Evolutionary conservation across 2,329 filamentous ascomycete genomes (phyloP), one percentile per base, ranked within the genome.

Genomic region (Elsinoe australis): DNA sequence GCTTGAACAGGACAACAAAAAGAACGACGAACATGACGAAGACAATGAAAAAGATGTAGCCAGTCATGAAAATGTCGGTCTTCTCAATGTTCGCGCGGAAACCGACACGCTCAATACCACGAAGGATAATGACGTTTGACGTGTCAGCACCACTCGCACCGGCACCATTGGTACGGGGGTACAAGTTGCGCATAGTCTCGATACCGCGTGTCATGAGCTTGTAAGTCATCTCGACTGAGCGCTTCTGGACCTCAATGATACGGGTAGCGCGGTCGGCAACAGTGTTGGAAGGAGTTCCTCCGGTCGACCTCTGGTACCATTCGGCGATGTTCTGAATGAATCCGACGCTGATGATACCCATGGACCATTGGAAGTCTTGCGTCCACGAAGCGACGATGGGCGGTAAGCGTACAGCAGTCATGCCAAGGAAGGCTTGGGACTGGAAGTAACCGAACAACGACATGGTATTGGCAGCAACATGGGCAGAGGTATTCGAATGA

Each of bases 391-490:
- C 77, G 47, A 94, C 90, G 52, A 95, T 85, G 0, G 90, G 90
- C 7, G 90, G 90, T 47, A 95, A 76, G 36, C 75, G 73, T 10
- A 95, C 83, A 15, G 83, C 79, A 47, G 83, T 86, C 67, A 95
- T 82, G 54, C 89, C 89, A 59, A 95, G 74, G 66, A 95, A 87
- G 19, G 90, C 89, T 67, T 95, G 89, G 3, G 87, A 81, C 68
- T 96, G 90, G 75, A 95, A 95, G 68, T 92, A 95, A 52, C 84
- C 80, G 63, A 95, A 94, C 22, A 96, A 80, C n/a, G 89, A 92
- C 53, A 95, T 76, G 3, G 90, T 87, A 61, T 94, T 95, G 49
- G 89, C 85, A 48, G 90, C 90, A 54, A 96, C 86, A 67, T 96
- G 90, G 44, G 90, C 88, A 38, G 90, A 89, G 4, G 90, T 90